phyloP scores from a whole-genome alignment of 2,329 filamentous ascomycete genomes.

The Dothistroma pini region DNA sequence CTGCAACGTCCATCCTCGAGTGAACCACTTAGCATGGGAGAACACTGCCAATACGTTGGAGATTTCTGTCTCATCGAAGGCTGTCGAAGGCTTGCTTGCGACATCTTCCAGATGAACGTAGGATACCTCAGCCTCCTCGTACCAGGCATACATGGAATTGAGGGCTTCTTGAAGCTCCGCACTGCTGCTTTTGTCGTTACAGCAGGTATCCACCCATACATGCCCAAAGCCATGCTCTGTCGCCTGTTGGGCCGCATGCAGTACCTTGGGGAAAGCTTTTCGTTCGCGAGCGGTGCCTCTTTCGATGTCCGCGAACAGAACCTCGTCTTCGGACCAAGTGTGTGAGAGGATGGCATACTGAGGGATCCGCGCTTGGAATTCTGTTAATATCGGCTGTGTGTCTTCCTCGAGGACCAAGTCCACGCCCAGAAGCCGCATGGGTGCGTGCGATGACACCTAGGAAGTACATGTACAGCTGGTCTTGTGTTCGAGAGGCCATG shows the following conservation, averaged over 20 bases:
- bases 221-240: background rate
- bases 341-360: background rate
- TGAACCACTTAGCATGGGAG: background rate
- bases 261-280: too few relatives aligned
- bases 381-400: too few relatives aligned
- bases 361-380: background rate
- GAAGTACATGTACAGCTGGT: too few relatives aligned
- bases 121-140: background rate
- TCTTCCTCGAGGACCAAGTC: too few relatives aligned
- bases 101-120: background rate
- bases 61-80: background rate
- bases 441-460: too few relatives aligned
- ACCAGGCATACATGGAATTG: conserved; percentile 23
- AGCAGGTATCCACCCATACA: conserved; percentile 22
- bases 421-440: too few relatives aligned
- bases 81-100: background rate
- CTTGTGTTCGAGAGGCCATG: too few relatives aligned
- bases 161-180: conserved; percentile 19
- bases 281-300: too few relatives aligned
- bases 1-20: background rate
- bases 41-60: background rate
- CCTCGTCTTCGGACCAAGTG: background rate
- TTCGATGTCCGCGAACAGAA: too few relatives aligned
- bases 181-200: conserved; percentile 18
- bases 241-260: too few relatives aligned